Conservation (phyloP, 345 rosid genomes). For the Gossypium longicalyx region DNA sequence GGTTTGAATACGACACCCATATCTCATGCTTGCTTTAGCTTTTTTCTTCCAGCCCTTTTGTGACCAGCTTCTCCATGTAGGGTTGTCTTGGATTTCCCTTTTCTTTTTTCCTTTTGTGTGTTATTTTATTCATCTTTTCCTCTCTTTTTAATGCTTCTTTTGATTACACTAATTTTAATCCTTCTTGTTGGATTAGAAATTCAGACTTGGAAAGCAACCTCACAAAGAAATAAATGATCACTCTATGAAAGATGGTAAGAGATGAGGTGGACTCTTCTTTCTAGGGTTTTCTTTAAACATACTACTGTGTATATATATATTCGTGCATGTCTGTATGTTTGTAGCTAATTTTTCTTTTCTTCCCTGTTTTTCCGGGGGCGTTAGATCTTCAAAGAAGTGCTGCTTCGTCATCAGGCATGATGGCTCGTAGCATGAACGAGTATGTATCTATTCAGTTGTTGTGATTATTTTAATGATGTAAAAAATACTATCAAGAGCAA, state of each 20-base stretch:
- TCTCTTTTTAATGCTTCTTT: constrained; percentile 17
- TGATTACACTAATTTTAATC: constrained; percentile 6
- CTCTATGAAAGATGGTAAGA: constrained; percentile 81
- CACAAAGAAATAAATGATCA: constrained; percentile 98
- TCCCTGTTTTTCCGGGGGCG: constrained; percentile 10
- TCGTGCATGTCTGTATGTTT: not conserved
- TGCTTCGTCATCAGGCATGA: constrained; percentile 85
- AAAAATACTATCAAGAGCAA: not conserved
- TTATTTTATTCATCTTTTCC: constrained; percentile 1
- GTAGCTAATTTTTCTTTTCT: not conserved
- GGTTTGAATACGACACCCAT: constrained; percentile 49
- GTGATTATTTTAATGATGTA: not conserved
- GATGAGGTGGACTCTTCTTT: constrained; percentile 25
- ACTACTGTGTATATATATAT: not conserved
- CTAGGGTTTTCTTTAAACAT: constrained; percentile 30
- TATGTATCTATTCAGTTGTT: constrained; percentile 28
- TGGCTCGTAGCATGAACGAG: constrained; percentile 97
- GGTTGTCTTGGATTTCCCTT: constrained; percentile 21
- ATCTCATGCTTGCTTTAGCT: constrained; percentile 14
- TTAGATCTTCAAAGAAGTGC: constrained; percentile 82
- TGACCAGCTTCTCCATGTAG: constrained; percentile 21
- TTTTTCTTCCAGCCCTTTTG: constrained; percentile 22
- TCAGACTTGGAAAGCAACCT: constrained; percentile 99
- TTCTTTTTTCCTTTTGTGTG: constrained; percentile 13
- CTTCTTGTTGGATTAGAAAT: constrained; percentile 23